Conservation (phyloP, 257 asterid species). For the Capsicum chinense region DNA sequence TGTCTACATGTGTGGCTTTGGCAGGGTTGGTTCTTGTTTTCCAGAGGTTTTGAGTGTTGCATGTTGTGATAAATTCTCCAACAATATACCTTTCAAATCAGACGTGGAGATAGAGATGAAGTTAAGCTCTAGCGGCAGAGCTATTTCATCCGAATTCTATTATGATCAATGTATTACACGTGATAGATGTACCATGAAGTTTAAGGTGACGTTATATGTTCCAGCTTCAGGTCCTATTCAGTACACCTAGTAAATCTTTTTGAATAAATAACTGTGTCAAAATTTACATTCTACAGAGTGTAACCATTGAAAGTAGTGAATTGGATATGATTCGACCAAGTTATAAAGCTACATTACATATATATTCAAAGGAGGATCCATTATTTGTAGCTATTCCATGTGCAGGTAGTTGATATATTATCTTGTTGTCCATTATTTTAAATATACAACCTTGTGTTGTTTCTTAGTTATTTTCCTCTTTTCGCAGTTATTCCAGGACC, state of each 20-base stretch:
- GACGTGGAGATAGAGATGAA: slow-evolving; percentile 41
- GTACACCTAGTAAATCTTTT: not conserved
- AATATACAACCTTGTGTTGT: not conserved
- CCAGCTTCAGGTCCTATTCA: not conserved
- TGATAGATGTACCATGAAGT: slow-evolving; percentile 39
- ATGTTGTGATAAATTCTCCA: slow-evolving; percentile 55
- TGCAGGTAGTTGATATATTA: slow-evolving; percentile 44
- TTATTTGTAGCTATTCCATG: slow-evolving; percentile 46
- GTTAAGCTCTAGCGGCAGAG: slow-evolving; percentile 34
- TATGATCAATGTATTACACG: slow-evolving; percentile 38
- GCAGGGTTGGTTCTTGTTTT: slow-evolving; percentile 59
- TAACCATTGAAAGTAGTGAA: slow-evolving; percentile 40
- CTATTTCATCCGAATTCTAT: slow-evolving; percentile 35
- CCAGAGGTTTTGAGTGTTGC: slow-evolving; percentile 44
- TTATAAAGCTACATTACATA: slow-evolving; percentile 50
- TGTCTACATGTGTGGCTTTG: slow-evolving; percentile 25
- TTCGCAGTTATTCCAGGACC: slow-evolving; percentile 60
- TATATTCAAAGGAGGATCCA: slow-evolving; percentile 45
- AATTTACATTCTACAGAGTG: slow-evolving; percentile 40
- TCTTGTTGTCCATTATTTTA: not conserved
- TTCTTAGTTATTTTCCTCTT: slow-evolving; percentile 24
- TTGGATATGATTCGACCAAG: slow-evolving; percentile 59
- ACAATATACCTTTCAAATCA: slow-evolving; percentile 42
- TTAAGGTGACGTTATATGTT: slow-evolving; percentile 46
- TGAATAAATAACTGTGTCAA: not conserved